These are phyloP conservation scores for Pythium dissimile DNA, from an alignment of 352 stramenopile species.

Conservation along the genomic window DNA sequence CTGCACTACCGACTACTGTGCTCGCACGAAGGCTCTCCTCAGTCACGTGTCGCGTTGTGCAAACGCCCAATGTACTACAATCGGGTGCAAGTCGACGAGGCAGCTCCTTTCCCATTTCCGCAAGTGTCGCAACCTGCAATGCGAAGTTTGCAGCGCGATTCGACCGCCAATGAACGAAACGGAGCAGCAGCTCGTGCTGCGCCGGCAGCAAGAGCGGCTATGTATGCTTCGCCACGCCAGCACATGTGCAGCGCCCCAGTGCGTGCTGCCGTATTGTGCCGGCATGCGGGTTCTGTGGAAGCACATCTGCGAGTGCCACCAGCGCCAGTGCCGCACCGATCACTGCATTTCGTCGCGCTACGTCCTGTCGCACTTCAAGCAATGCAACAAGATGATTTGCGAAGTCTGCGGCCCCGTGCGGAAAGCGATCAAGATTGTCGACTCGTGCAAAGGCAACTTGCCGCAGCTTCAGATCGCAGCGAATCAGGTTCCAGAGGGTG, in stretches of 20 bases:
- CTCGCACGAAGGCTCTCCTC: conserved; percentile 73
- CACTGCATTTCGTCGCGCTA: conserved; percentile 88
- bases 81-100: conserved; percentile 85
- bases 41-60: conserved; percentile 81
- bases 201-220: conserved; percentile 79
- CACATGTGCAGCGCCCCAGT: conserved; percentile 64
- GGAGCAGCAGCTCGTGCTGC: conserved; percentile 81
- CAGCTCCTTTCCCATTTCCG: conserved; percentile 85
- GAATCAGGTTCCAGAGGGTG: conserved; percentile 66
- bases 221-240: conserved; percentile 87
- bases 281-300: conserved; percentile 90
- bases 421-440: conserved; percentile 86
- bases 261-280: conserved; percentile 78
- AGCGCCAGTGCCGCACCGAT: conserved; percentile 82
- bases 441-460: conserved; percentile 74
- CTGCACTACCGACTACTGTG: conserved; percentile 81
- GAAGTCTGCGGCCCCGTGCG: conserved; percentile 85
- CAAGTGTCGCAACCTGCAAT: conserved; percentile 86
- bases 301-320: conserved; percentile 88
- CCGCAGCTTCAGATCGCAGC: conserved; percentile 65
- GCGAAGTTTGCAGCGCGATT: conserved; percentile 85
- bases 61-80: conserved; percentile 81
- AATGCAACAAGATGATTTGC: conserved; percentile 91
- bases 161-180: conserved; percentile 86
- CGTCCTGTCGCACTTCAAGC: conserved; percentile 88